Evolutionary conservation across 306 rosid genomes (phyloP).

Genomic region (Malus fusca): DNA sequence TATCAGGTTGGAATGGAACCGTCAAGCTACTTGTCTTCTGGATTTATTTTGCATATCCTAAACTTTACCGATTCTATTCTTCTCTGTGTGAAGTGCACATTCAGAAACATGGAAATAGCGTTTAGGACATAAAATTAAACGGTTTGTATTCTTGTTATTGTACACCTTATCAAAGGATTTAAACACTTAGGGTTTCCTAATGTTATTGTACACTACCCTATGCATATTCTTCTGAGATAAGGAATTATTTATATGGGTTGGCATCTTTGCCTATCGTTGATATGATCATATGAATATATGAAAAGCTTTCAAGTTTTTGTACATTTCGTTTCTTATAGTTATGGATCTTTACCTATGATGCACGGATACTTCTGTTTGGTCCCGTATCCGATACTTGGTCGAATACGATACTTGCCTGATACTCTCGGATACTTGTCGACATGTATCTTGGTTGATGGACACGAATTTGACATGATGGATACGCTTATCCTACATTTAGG

Average conservation of each 20-base stretch:
- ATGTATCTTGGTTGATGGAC: no score
- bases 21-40: slow-evolving; percentile 5
- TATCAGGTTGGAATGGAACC: slow-evolving; percentile 57
- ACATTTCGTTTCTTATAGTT: not conserved
- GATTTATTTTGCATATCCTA: not conserved
- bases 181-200: not conserved
- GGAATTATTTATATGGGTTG: not conserved
- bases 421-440: no score
- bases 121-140: not conserved
- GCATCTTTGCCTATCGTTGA: not conserved
- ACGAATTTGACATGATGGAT: no score
- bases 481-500: no score
- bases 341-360: not conserved
- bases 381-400: no score
- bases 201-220: not conserved
- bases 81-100: not conserved
- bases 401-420: no score
- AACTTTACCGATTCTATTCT: not conserved
- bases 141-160: not conserved
- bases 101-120: not conserved
- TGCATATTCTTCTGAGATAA: no score
- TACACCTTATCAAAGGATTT: not conserved
- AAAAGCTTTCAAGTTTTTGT: slow-evolving; percentile 6
- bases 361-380: no score
- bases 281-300: not conserved